A percentile compares a stretch with the other conserved stretches of the same genome.
Evolutionary conservation across 192 early-diverging fungal species (phyloP).

Genomic region (Umbelopsis ramanniana): DNA sequence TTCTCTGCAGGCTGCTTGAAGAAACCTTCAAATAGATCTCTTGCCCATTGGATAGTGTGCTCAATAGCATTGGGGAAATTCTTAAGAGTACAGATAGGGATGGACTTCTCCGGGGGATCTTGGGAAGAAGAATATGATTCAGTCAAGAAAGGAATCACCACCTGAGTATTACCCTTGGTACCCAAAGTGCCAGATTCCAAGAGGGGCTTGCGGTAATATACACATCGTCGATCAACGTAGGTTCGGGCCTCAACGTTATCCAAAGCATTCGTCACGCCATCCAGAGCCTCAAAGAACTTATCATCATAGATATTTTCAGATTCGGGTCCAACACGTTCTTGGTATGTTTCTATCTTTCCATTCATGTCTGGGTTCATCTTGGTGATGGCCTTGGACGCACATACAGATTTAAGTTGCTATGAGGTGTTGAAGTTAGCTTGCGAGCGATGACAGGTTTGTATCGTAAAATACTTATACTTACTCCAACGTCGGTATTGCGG

Average conservation of each 20-base stretch:
- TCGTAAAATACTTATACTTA: conserved; percentile 28
- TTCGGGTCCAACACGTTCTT: conserved; percentile 94
- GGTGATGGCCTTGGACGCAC: conserved; percentile 83
- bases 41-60: conserved; percentile 93
- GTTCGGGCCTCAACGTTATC: conserved; percentile 96
- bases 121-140: conserved; percentile 99
- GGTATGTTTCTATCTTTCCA: conserved; percentile 72
- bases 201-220: conserved; percentile 93
- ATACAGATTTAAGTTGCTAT: conserved; percentile 90
- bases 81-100: conserved; percentile 88
- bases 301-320: conserved; percentile 95
- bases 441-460: background rate
- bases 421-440: background rate
- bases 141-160: conserved; percentile 92
- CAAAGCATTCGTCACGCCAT: conserved; percentile 96
- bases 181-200: conserved; percentile 98
- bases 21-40: conserved; percentile 94
- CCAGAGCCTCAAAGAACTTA: conserved; percentile 85
- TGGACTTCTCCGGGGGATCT: conserved; percentile 97
- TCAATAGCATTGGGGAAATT: conserved; percentile 91
- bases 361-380: conserved; percentile 90
- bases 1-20: conserved; percentile 93
- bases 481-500: conserved; percentile 81
- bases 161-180: conserved; percentile 99
- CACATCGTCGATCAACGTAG: conserved; percentile 97